phyloP scores from a whole-genome alignment of 1,284 basidiomycete genomes.

The Boletellus dicymbophilus region DNA sequence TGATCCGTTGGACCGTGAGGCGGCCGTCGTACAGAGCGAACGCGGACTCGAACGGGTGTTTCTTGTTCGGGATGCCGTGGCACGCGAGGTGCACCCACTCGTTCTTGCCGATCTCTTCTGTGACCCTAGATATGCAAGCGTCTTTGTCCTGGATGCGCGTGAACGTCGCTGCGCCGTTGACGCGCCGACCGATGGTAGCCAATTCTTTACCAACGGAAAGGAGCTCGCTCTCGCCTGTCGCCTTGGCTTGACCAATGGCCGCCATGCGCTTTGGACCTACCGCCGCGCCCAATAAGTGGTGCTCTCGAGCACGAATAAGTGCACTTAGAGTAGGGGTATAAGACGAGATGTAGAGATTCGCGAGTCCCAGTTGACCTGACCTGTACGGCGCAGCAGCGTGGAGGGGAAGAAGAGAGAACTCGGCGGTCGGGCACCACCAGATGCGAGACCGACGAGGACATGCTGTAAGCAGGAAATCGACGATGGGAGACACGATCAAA shows the following conservation, averaged over 20 bases:
- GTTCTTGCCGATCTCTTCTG: background rate
- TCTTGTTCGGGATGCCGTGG: background rate
- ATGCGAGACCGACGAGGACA: no score
- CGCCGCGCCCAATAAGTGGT: background rate
- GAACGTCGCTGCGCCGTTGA: background rate
- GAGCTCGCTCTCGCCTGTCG: background rate
- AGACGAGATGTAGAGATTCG: background rate
- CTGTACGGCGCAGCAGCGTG: no score
- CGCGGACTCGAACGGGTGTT: background rate
- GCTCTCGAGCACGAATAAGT: background rate
- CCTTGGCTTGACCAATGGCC: background rate
- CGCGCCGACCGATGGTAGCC: no score
- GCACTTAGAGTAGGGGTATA: background rate
- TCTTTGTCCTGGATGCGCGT: background rate
- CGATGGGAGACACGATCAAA: no score
- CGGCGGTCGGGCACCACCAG: no score
- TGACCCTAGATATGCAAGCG: background rate
- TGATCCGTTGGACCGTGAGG: background rate
- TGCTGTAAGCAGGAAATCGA: no score
- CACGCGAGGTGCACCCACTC: background rate
- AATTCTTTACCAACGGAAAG: background rate
- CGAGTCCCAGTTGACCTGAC: no score
- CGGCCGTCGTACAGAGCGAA: no score
- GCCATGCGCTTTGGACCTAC: background rate
- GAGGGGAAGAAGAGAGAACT: no score